These are phyloP conservation scores for Vaccinium vitisidaea DNA, from an alignment of 148 eudicot genomes.

Conservation along the genomic window DNA sequence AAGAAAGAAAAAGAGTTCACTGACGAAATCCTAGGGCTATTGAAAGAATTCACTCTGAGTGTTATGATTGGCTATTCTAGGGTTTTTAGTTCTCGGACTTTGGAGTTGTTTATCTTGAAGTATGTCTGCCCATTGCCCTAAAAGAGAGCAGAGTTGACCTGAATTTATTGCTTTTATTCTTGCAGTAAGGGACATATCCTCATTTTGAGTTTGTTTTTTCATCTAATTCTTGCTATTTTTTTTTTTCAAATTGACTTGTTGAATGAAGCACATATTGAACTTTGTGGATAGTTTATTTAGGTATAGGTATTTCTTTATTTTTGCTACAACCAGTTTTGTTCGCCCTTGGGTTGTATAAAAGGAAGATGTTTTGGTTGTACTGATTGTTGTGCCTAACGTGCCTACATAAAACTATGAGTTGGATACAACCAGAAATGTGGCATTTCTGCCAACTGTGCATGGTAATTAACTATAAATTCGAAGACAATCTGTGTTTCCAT, in stretches of 20 bases:
- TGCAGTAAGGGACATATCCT: not conserved
- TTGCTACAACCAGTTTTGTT: not conserved
- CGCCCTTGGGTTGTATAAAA: not conserved
- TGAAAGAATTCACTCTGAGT: not conserved
- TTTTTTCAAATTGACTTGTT: not conserved
- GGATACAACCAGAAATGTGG: not conserved
- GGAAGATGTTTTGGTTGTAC: not conserved
- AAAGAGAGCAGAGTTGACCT: not conserved
- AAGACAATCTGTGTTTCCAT: not conserved
- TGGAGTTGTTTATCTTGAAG: not conserved
- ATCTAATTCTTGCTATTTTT: not conserved
- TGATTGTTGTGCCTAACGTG: not conserved
- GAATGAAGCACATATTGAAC: not conserved
- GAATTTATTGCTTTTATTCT: not conserved
- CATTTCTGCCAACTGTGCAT: not conserved
- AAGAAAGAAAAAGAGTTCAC: too few relatives aligned
- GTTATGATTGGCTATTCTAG: not conserved
- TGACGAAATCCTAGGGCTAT: not conserved
- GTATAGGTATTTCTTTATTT: not conserved
- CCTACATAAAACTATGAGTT: not conserved
- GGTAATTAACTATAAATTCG: not conserved
- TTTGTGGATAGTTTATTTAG: not conserved
- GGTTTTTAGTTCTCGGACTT: not conserved
- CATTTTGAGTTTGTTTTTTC: not conserved
- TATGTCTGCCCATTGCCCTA: not conserved